Conservation (phyloP, 2,329 filamentous ascomycete genomes). For the Claviceps cyperi region DNA sequence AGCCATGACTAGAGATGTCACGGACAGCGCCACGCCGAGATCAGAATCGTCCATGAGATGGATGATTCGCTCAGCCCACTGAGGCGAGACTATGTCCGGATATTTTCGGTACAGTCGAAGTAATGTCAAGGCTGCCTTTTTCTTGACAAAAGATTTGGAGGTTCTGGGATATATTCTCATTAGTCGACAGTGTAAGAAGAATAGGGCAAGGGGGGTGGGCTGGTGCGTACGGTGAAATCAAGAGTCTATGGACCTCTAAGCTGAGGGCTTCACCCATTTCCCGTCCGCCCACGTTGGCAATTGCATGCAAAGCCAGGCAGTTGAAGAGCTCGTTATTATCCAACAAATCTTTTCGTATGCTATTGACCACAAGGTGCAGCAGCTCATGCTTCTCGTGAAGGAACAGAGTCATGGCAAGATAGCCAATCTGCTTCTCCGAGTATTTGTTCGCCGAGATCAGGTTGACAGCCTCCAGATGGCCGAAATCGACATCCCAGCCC, state of each 20-base stretch:
- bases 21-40: conserved; percentile 84
- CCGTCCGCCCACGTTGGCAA: conserved; percentile 89
- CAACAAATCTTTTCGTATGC: conserved; percentile 87
- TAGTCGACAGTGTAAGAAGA: neutral
- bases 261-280: conserved; percentile 96
- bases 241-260: conserved; percentile 76
- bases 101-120: conserved; percentile 89
- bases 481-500: conserved; percentile 98
- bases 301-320: conserved; percentile 88
- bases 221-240: conserved; percentile 73
- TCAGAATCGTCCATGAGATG: conserved; percentile 97
- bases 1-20: conserved; percentile 90
- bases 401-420: conserved; percentile 92
- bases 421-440: conserved; percentile 98
- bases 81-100: conserved; percentile 81
- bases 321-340: conserved; percentile 97
- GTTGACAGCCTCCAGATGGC: conserved; percentile 94
- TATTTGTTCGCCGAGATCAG: conserved; percentile 94
- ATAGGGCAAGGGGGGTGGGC: neutral
- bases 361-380: conserved; percentile 92
- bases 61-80: conserved; percentile 96
- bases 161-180: conserved; percentile 19
- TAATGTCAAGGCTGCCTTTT: conserved; percentile 90
- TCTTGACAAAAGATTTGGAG: conserved; percentile 97
- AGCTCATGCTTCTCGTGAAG: conserved; percentile 95